Percentiles rank a stretch among this genome's conserved stretches.
These are phyloP conservation scores for Metschnikowia matae DNA, from an alignment of 805 yeast genomes.

Conservation along the genomic window DNA sequence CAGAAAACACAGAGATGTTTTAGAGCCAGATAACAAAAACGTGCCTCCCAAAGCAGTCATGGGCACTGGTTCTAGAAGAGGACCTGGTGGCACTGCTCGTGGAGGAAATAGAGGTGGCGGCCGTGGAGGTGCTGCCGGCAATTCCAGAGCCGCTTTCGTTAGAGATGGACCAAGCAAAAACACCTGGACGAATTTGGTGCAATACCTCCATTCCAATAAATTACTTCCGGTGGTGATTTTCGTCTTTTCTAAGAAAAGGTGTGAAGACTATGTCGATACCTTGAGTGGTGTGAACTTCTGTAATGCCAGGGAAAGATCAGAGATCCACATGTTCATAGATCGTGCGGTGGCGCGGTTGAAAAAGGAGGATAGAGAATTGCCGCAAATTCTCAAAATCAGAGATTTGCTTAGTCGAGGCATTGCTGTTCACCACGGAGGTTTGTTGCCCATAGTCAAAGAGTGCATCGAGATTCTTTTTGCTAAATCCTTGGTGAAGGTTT, in stretches of 20 bases:
- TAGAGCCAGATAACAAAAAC: constrained; percentile 38
- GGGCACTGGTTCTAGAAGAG: constrained; percentile 40
- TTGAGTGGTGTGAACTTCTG: constrained; percentile 73
- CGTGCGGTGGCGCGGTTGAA: constrained; percentile 82
- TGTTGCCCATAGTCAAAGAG: constrained; percentile 89
- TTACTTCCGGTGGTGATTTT: constrained; percentile 90
- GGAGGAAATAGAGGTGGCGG: constrained; percentile 36
- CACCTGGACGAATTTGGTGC: constrained; percentile 73
- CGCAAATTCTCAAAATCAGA: constrained; percentile 81
- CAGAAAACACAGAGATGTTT: constrained; percentile 51
- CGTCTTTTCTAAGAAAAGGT: constrained; percentile 88
- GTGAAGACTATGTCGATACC: constrained; percentile 89
- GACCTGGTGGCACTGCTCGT: constrained; percentile 42
- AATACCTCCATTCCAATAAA: constrained; percentile 59
- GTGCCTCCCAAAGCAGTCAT: constrained; percentile 32
- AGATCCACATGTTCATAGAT: constrained; percentile 89
- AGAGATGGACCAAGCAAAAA: constrained; percentile 72
- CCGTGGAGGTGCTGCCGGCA: constrained; percentile 10
- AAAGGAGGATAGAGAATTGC: constrained; percentile 88
- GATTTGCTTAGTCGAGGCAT: constrained; percentile 86
- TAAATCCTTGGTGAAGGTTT: constrained; percentile 76
- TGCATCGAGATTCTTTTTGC: constrained; percentile 90
- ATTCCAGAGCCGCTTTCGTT: constrained; percentile 21
- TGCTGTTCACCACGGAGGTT: constrained; percentile 94
- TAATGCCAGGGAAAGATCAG: constrained; percentile 80